Evolutionary conservation across 2,329 filamentous ascomycete species (phyloP).

Genomic region (Sarocladium brachiariae): DNA sequence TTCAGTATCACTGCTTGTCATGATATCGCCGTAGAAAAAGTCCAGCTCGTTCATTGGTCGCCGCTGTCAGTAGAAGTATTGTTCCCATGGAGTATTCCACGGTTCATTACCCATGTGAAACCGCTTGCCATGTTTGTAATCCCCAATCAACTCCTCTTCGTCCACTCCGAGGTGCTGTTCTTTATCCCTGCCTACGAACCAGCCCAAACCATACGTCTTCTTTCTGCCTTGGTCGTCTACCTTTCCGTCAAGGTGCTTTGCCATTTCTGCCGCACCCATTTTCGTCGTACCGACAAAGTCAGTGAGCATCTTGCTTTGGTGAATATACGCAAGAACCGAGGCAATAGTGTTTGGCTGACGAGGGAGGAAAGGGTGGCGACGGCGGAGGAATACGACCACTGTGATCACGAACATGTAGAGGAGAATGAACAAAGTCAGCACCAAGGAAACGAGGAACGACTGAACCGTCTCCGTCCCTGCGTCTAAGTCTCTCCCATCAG

Average conservation of each 20-base stretch:
- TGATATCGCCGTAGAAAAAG: too few species aligned
- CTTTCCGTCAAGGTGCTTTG: constrained; percentile 42
- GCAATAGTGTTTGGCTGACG: constrained; percentile 75
- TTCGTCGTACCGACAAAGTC: constrained; percentile 66
- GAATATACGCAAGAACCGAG: constrained; percentile 67
- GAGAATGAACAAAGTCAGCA: constrained; percentile 56
- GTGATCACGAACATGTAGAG: constrained; percentile 56
- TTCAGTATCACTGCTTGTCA: too few species aligned
- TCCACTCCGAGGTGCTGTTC: constrained; percentile 72
- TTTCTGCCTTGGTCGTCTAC: constrained; percentile 22
- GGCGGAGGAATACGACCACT: constrained; percentile 50
- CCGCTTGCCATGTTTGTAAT: constrained; percentile 58
- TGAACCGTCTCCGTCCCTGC: constrained; percentile 52
- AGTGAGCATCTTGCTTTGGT: constrained; percentile 74
- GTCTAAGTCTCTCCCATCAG: constrained; percentile 24
- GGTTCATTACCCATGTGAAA: constrained; percentile 43
- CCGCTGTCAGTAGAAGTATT: not conserved
- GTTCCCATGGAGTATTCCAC: constrained; percentile 40
- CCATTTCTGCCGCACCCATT: constrained; percentile 55
- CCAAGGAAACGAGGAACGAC: constrained; percentile 62
- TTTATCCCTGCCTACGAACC: constrained; percentile 68
- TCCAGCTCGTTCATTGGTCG: too few species aligned
- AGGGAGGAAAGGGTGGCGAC: constrained; percentile 65
- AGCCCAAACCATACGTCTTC: constrained; percentile 66
- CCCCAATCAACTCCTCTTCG: constrained; percentile 61